These are phyloP conservation scores for Cercophora sp. DNA, from an alignment of 495 filamentous ascomycete genomes.

Conservation along the genomic window DNA sequence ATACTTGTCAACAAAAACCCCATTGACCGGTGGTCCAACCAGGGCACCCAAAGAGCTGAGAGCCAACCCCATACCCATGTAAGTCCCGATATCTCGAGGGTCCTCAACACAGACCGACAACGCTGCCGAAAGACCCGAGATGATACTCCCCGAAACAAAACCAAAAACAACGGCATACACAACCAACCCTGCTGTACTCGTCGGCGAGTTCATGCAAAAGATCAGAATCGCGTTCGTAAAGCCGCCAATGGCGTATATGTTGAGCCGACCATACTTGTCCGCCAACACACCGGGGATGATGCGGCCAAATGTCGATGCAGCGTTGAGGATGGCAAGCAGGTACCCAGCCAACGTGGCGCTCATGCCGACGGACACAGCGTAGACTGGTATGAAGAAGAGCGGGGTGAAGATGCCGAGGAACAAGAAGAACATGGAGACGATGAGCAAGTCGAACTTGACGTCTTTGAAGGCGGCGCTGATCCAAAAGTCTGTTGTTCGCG, in stretches of 20 bases:
- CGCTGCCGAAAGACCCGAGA: slow-evolving; percentile 41
- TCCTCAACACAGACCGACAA: slow-evolving; percentile 39
- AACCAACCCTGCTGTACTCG: slow-evolving; percentile 37
- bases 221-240: slow-evolving; percentile 38
- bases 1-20: slow-evolving; percentile 42
- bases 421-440: slow-evolving; percentile 39
- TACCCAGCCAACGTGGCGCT: slow-evolving; percentile 42
- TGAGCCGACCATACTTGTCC: slow-evolving; percentile 51
- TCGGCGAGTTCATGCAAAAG: slow-evolving; percentile 37
- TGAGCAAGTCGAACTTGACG: slow-evolving; percentile 31
- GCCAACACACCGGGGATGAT: slow-evolving; percentile 53
- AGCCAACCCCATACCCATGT: slow-evolving; percentile 51
- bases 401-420: slow-evolving; percentile 54
- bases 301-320: slow-evolving; percentile 53
- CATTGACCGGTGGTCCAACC: slow-evolving; percentile 51
- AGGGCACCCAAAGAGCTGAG: slow-evolving; percentile 40
- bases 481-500: slow-evolving; percentile 39
- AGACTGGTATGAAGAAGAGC: slow-evolving; percentile 54
- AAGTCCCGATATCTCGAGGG: slow-evolving; percentile 47
- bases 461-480: slow-evolving; percentile 40
- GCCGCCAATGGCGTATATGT: slow-evolving; percentile 38
- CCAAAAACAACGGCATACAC: slow-evolving; percentile 37
- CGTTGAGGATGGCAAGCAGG: slow-evolving; percentile 50
- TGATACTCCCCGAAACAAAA: slow-evolving; percentile 43
- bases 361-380: slow-evolving; percentile 48